phyloP scores from a whole-genome alignment of 805 yeast species.

The Candida wancherniae region DNA sequence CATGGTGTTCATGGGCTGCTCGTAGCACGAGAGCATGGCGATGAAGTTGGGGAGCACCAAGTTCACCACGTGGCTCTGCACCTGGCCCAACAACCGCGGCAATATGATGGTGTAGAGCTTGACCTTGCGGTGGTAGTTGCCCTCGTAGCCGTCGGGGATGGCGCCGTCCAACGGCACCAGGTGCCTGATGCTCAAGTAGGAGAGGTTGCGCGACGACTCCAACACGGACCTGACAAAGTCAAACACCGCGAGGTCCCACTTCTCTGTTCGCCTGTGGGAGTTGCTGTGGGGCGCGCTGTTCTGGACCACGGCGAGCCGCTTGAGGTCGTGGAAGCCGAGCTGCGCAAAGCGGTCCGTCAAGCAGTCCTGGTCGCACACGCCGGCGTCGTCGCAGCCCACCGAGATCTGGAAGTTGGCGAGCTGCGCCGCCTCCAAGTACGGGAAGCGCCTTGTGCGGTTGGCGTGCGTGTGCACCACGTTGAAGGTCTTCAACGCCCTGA shows the following conservation, averaged over 20 bases:
- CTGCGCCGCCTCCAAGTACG: slow-evolving; percentile 17
- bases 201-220: slow-evolving; percentile 28
- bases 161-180: slow-evolving; percentile 45
- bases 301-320: slow-evolving; percentile 33
- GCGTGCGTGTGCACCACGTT: slow-evolving; percentile 21
- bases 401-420: slow-evolving; percentile 36
- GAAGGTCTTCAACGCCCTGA: slow-evolving; percentile 18
- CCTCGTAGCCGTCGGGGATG: slow-evolving; percentile 64
- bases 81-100: slow-evolving; percentile 32
- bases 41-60: slow-evolving; percentile 57
- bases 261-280: slow-evolving; percentile 35
- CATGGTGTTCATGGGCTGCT: slow-evolving; percentile 61
- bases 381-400: slow-evolving; percentile 48
- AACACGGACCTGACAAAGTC: slow-evolving; percentile 20
- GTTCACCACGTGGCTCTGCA: slow-evolving; percentile 30
- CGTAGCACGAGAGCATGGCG: slow-evolving; percentile 61
- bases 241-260: slow-evolving; percentile 49
- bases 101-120: slow-evolving; percentile 45
- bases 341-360: slow-evolving; percentile 37
- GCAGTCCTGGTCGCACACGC: slow-evolving; percentile 40
- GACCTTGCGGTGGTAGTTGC: slow-evolving; percentile 61
- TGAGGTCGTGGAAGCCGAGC: slow-evolving; percentile 25
- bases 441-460: slow-evolving; percentile 10
- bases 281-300: slow-evolving; percentile 31
- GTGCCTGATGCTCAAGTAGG: slow-evolving; percentile 50